These are phyloP conservation scores for Hanseniaspora lachancei DNA, from an alignment of 805 yeast species.

Conservation along the genomic window DNA sequence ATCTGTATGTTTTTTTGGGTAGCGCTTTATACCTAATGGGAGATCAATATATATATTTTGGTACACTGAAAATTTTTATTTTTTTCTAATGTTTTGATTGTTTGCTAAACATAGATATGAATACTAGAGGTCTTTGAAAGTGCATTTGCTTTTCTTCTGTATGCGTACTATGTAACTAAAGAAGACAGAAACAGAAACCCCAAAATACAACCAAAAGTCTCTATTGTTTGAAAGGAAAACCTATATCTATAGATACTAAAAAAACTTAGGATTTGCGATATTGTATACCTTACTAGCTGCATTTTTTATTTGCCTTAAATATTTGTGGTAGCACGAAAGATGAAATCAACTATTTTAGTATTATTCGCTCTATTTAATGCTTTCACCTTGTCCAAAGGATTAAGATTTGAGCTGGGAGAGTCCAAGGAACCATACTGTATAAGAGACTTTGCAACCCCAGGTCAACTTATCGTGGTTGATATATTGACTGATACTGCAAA, in stretches of 20 bases:
- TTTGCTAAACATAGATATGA: neutral
- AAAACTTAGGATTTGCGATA: too few species aligned
- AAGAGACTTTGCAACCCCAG: constrained; percentile 78
- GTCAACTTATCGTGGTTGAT: constrained; percentile 77
- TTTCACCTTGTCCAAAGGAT: constrained; percentile 19
- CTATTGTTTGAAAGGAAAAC: too few species aligned
- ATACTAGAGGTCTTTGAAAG: neutral
- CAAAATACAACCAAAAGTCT: too few species aligned
- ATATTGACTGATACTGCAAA: constrained; percentile 54
- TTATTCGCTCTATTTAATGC: neutral
- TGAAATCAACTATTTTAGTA: neutral
- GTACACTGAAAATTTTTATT: neutral
- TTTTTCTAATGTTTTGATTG: neutral
- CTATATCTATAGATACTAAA: too few species aligned
- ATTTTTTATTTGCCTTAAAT: neutral
- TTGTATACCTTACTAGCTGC: too few species aligned
- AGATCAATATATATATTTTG: neutral
- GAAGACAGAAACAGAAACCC: too few species aligned
- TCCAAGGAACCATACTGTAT: constrained; percentile 59
- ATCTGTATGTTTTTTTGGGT: neutral
- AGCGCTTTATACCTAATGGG: neutral
- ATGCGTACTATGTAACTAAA: too few species aligned
- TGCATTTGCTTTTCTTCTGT: too few species aligned
- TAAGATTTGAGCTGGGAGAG: constrained; percentile 45
- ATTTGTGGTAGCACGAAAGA: neutral